Conservation (phyloP, 352 stramenopile species). For the Globisporangium splendens region DNA sequence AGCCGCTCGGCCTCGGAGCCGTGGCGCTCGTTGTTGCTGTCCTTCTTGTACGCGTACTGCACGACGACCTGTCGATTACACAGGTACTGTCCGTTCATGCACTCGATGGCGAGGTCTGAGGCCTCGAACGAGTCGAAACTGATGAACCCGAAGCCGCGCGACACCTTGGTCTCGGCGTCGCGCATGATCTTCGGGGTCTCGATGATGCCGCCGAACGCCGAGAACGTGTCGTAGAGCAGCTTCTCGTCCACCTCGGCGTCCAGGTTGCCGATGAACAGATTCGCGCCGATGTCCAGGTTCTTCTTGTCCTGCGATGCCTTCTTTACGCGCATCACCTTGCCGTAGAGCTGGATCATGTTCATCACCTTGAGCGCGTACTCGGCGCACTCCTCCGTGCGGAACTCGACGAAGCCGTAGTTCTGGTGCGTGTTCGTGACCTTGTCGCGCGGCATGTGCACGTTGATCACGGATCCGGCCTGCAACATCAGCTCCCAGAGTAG, state of each 20-base stretch:
- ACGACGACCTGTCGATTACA: conserved; percentile 97
- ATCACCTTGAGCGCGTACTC: conserved; percentile 99
- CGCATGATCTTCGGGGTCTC: conserved; percentile 95
- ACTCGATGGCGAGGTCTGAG: conserved; percentile 97
- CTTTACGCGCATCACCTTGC: conserved; percentile 94
- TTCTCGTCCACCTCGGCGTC: conserved; percentile 98
- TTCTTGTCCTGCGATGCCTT: conserved; percentile 96
- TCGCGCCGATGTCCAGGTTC: conserved; percentile 96
- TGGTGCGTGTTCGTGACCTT: conserved; percentile 95
- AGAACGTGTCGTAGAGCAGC: conserved; percentile 99
- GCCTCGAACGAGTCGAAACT: conserved; percentile 98
- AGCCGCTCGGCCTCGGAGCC: conserved; percentile 88
- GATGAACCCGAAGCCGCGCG: conserved; percentile 97
- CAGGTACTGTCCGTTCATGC: conserved; percentile 98
- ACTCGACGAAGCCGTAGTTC: conserved; percentile 99
- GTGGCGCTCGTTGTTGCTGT: conserved; percentile 91
- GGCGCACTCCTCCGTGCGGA: conserved; percentile 94
- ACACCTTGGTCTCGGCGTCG: conserved; percentile 90
- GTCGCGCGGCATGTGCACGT: conserved; percentile 98
- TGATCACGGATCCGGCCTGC: conserved; percentile 94
- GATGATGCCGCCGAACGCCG: conserved; percentile 96
- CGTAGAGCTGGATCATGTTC: conserved; percentile 99
- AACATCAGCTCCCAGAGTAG: conserved; percentile 96
- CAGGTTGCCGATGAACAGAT: conserved; percentile 98
- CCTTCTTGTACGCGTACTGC: conserved; percentile 99